These are phyloP conservation scores for sunflower (Helianthus annuus) DNA, from an alignment of 129 eudicot species.

Conservation along the genomic window HanXRQr2.0-SUNRISE NC_035444.2:18101081-18101580, in stretches of 20 bases:
- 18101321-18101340: background rate
- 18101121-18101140: too few species aligned
- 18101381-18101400: background rate
- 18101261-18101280: background rate
- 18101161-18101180: background rate
- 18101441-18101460: background rate
- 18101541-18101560: constrained; percentile 2
- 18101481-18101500: background rate
- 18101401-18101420: background rate
- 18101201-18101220: too few species aligned
- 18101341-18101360: background rate
- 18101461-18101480: constrained; percentile 12
- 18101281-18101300: background rate
- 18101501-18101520: constrained; percentile 6
- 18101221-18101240: too few species aligned
- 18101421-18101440: constrained; percentile 1
- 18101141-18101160: too few species aligned
- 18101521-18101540: constrained; percentile 27
- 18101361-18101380: background rate
- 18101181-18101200: too few species aligned
- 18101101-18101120: too few species aligned
- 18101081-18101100: background rate
- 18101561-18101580: constrained; percentile 27
- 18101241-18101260: too few species aligned
- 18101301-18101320: background rate